A percentile compares a stretch with the other conserved stretches of the same genome.
These are phyloP conservation scores for Wickerhamomyces tratensis DNA, from an alignment of 805 yeast genomes.

Conservation along the genomic window DNA sequence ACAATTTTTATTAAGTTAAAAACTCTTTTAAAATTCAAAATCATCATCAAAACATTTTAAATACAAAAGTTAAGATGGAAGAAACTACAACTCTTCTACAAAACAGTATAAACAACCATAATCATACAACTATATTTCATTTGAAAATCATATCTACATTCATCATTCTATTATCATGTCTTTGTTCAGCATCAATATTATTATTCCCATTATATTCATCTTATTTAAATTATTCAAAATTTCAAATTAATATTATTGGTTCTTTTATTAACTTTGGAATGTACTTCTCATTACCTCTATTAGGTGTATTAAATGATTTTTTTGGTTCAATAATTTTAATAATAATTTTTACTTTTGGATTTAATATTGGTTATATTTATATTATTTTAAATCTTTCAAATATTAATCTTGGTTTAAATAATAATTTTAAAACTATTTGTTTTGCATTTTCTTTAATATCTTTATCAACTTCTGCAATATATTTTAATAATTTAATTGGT, in stretches of 20 bases:
- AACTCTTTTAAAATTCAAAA: too few relatives aligned
- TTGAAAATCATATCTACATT: not conserved
- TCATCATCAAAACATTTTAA: too few relatives aligned
- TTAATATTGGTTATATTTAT: slow-evolving; percentile 58
- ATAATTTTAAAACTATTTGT: slow-evolving; percentile 28
- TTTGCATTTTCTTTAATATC: slow-evolving; percentile 53
- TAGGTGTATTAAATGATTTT: slow-evolving; percentile 79
- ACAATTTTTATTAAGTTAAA: too few relatives aligned
- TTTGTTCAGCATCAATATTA: slow-evolving; percentile 74
- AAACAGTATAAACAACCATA: too few relatives aligned
- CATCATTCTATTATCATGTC: slow-evolving; percentile 44
- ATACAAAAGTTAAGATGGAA: too few relatives aligned
- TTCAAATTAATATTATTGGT: slow-evolving; percentile 64
- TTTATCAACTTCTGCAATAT: slow-evolving; percentile 61
- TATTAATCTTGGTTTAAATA: slow-evolving; percentile 16
- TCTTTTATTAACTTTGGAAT: slow-evolving; percentile 70
- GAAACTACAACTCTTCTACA: too few relatives aligned
- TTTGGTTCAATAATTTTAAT: slow-evolving; percentile 75
- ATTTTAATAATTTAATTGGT: slow-evolving; percentile 61
- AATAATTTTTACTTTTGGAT: slow-evolving; percentile 45
- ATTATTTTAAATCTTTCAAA: slow-evolving; percentile 22
- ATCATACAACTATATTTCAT: too few relatives aligned
- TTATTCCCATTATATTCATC: slow-evolving; percentile 75
- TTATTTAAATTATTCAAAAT: slow-evolving; percentile 56
- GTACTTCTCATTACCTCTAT: slow-evolving; percentile 72